phyloP scores from a whole-genome alignment of 1,284 basidiomycete species.

The Sporisorium graminicola region DNA sequence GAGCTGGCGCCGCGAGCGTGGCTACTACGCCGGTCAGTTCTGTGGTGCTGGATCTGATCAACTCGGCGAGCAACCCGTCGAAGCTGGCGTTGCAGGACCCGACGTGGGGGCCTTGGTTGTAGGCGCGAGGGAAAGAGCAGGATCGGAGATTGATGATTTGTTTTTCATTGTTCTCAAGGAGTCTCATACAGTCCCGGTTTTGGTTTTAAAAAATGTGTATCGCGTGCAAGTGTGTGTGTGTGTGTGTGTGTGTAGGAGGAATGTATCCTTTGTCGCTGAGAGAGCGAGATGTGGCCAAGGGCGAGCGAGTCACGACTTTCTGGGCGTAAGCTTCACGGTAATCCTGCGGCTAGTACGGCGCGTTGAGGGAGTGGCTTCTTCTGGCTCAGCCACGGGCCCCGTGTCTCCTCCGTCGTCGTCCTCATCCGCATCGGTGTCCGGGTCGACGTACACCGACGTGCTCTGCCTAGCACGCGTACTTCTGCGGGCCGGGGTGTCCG shows the following conservation, averaged over 20 bases:
- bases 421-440: constrained; percentile 12
- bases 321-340: constrained; percentile 24
- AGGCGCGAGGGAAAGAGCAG: background rate
- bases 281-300: background rate
- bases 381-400: background rate
- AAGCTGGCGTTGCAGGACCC: constrained; percentile 73
- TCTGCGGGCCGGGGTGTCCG: constrained; percentile 5
- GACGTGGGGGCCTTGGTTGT: constrained; percentile 50
- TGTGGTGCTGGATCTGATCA: constrained; percentile 86
- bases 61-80: constrained; percentile 73
- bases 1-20: background rate
- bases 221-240: background rate
- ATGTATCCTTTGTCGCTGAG: background rate
- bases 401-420: constrained; percentile 5
- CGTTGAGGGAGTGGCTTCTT: background rate
- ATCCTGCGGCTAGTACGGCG: constrained; percentile 20
- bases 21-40: constrained; percentile 73
- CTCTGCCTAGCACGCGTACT: constrained; percentile 11
- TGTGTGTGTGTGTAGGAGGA: too few relatives aligned
- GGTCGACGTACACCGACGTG: constrained; percentile 14
- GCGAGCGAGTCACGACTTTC: constrained; percentile 5
- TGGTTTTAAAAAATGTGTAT: background rate
- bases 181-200: background rate
- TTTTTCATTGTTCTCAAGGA: background rate
- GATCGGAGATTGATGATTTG: background rate